Conservation (phyloP, 306 rosid species). For the Ochetophila trinervis region DNA sequence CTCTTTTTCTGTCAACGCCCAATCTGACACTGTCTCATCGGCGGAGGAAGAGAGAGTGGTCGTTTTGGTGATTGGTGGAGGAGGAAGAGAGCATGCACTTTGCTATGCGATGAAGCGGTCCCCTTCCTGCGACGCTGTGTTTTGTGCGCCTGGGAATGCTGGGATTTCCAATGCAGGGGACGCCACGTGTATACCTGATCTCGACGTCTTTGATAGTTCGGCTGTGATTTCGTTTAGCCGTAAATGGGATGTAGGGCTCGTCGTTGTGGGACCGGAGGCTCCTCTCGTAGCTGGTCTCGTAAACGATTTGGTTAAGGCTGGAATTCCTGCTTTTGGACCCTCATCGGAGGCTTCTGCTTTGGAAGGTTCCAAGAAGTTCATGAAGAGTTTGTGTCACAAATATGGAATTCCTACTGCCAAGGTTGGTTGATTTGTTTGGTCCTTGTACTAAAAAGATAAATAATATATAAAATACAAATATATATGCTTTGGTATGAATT, state of each 20-base stretch:
- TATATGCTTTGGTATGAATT: not conserved
- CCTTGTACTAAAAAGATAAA: too few relatives aligned
- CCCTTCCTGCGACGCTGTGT: constrained; percentile 59
- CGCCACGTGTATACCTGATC: constrained; percentile 75
- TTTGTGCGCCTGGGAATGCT: constrained; percentile 93
- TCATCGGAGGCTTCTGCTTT: constrained; percentile 97
- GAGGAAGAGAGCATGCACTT: constrained; percentile 95
- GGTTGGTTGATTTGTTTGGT: constrained; percentile 39
- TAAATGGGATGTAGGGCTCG: constrained; percentile 73
- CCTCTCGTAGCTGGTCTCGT: constrained; percentile 85
- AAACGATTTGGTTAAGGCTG: constrained; percentile 63
- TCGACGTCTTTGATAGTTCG: constrained; percentile 52
- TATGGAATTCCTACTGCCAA: constrained; percentile 90
- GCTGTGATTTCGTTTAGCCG: constrained; percentile 69
- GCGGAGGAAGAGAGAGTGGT: constrained; percentile 43
- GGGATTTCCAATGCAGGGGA: constrained; percentile 82
- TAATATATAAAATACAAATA: too few relatives aligned
- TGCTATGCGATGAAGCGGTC: constrained; percentile 90
- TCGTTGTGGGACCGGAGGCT: constrained; percentile 92
- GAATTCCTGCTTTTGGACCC: constrained; percentile 89
- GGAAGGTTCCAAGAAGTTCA: constrained; percentile 95
- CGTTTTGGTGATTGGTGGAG: constrained; percentile 91
- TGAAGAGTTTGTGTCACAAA: constrained; percentile 88
- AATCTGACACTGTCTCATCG: not conserved
- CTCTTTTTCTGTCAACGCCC: constrained; percentile 25